A percentile compares a stretch with the other conserved stretches of the same genome.
These are phyloP conservation scores for Pythium plurisporium DNA, from an alignment of 352 stramenopile species.

Conservation along the genomic window DNA sequence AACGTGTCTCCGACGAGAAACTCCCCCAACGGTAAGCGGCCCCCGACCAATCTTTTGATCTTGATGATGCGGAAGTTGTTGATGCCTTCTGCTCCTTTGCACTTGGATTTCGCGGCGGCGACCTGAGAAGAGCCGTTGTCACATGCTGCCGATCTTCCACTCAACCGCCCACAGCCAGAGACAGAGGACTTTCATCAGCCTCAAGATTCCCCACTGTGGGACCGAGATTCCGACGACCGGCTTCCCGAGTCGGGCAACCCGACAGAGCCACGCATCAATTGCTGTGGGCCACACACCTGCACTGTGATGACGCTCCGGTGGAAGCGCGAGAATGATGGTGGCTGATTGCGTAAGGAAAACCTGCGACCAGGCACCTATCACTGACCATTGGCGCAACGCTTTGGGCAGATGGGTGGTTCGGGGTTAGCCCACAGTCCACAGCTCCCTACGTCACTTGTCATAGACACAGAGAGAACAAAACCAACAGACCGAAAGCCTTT, in stretches of 20 bases:
- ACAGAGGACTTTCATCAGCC: neutral
- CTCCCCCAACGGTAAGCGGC: too few species aligned
- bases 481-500: too few species aligned
- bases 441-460: neutral
- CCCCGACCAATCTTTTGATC: neutral
- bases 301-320: neutral
- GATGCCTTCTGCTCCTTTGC: neutral
- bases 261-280: constrained; percentile 7
- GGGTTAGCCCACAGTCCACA: too few species aligned
- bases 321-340: constrained; percentile 7
- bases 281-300: constrained; percentile 9
- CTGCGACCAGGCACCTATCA: constrained; percentile 1
- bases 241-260: neutral
- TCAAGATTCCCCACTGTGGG: neutral
- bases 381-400: neutral
- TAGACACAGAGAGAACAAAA: constrained; percentile 4
- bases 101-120: neutral
- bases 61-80: constrained; percentile 13
- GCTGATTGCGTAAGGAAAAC: constrained; percentile 13
- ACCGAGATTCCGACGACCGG: constrained; percentile 2
- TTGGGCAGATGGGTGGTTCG: neutral
- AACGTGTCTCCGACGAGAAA: neutral
- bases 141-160: neutral
- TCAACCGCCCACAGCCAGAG: neutral
- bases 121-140: constrained; percentile 12